Evolutionary conservation across 2,329 filamentous ascomycete species (phyloP).

Genomic region (Purpureocillium lavendulum): DNA sequence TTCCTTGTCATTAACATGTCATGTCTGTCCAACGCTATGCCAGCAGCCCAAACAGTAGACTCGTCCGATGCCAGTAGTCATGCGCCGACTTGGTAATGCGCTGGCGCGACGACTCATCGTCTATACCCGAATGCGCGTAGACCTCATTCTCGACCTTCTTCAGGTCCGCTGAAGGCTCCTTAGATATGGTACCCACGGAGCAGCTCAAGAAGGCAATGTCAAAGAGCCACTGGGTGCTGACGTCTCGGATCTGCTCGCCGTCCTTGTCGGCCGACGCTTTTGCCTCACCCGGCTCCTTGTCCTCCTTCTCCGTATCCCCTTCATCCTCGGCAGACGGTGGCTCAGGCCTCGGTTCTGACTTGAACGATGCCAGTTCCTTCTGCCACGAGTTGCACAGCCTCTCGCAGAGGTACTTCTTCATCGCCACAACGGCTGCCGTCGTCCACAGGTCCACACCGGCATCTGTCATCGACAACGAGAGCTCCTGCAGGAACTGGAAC

Average conservation of each 20-base stretch:
- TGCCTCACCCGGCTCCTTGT: neutral
- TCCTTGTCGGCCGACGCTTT: slow-evolving; percentile 5
- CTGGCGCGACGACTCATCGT: slow-evolving; percentile 36
- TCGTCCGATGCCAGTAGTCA: slow-evolving; percentile 79
- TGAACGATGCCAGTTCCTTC: slow-evolving; percentile 25
- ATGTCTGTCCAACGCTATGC: slow-evolving; percentile 20
- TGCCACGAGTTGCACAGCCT: slow-evolving; percentile 43
- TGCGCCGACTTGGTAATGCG: slow-evolving; percentile 55
- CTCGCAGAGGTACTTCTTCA: slow-evolving; percentile 52
- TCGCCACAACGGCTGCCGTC: slow-evolving; percentile 48
- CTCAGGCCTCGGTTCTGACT: neutral
- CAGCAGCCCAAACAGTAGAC: slow-evolving; percentile 72
- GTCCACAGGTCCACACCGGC: slow-evolving; percentile 78
- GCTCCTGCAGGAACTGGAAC: slow-evolving; percentile 61
- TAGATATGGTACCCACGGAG: slow-evolving; percentile 27
- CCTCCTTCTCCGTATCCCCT: slow-evolving; percentile 8
- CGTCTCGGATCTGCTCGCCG: slow-evolving; percentile 29
- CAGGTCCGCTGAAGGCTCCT: slow-evolving; percentile 20
- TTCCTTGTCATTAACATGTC: slow-evolving; percentile 5
- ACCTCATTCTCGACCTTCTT: slow-evolving; percentile 38
- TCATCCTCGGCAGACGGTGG: neutral
- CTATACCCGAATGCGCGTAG: slow-evolving; percentile 36
- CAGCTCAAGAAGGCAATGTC: slow-evolving; percentile 45
- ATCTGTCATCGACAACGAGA: slow-evolving; percentile 60
- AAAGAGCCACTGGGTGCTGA: slow-evolving; percentile 53